These are phyloP conservation scores for Aspergillus sp. DNA, from an alignment of 2,329 filamentous ascomycete genomes.

Conservation along the genomic window DNA sequence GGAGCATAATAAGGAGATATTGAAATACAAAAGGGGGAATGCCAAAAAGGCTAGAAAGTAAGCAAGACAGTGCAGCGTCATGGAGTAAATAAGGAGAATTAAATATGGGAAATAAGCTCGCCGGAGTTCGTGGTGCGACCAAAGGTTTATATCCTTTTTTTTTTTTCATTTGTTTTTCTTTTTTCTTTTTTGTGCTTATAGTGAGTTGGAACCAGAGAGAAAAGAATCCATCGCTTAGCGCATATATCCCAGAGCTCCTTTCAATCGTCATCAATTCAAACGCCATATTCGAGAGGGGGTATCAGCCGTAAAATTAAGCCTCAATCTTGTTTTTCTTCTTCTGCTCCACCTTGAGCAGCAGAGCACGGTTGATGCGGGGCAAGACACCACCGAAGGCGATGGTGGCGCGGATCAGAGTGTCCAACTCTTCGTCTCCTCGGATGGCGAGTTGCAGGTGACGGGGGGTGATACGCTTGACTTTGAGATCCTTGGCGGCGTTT, in stretches of 20 bases:
- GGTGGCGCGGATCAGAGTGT: conserved; percentile 94
- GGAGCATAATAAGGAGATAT: conserved; percentile 13
- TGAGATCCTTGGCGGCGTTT: conserved; percentile 98
- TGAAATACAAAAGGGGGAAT: conserved; percentile 12
- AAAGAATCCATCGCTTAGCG: conserved; percentile 15
- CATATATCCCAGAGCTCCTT: conserved; percentile 16
- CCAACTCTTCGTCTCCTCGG: conserved; percentile 95
- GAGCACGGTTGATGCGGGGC: conserved; percentile 96
- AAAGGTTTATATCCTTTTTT: not conserved
- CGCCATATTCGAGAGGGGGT: conserved; percentile 22
- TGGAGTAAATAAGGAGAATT: conserved; percentile 15
- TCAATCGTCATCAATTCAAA: conserved; percentile 26
- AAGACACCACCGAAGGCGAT: conserved; percentile 98
- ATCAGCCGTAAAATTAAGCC: conserved; percentile 25
- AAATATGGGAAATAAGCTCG: conserved; percentile 2
- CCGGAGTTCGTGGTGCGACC: not conserved
- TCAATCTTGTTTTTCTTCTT: conserved; percentile 80
- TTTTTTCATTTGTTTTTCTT: conserved; percentile 6
- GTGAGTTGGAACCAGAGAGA: not conserved
- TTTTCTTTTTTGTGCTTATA: not conserved
- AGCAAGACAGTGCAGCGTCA: conserved; percentile 24
- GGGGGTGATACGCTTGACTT: conserved; percentile 99
- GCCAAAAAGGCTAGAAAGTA: conserved; percentile 22
- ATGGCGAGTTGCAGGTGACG: conserved; percentile 97
- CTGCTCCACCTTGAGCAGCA: conserved; percentile 93